Evolutionary conservation across 352 stramenopile species (phyloP), one percentile per base, ranked within the genome.

Genomic region (Pythium monospermum): DNA sequence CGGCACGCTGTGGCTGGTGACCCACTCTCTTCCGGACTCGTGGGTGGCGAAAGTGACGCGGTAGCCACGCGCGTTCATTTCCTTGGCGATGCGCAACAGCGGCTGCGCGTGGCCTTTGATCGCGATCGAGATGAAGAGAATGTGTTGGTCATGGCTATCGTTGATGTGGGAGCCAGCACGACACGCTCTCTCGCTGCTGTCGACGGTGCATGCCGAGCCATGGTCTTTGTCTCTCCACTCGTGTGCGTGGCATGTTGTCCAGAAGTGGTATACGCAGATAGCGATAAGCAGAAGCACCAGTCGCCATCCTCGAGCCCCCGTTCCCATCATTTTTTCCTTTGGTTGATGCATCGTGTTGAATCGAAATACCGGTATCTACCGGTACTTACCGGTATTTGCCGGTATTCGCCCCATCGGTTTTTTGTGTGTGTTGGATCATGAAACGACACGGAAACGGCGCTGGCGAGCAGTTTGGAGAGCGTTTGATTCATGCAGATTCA

Each of bases 41-140:
- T 95, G 82, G 13, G 83, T 92, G 6, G 84, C 84, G 46, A 95
- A 92, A 19, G 76, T 73, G 18, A 95, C 84, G 22, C 66, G 66
- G 57, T 91, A 91, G 49, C 84, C 84, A 38, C 67, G 66, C 40
- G 59, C 53, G 40, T 74, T 65, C 78, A 95, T 90, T 40, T 84
- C 80, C 30, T 77, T 73, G 31, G 84, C 81, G 35, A 92, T 59
- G 3, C 80, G 82, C 23, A 95, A 68, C 51, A 95, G 61, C 39
- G 84, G 84, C 61, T 74, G 64, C 19, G 83, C 79, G 49, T 95
- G 84, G 27, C 78, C 73, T 39, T 87, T 84, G 53, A 95, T 91
- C 8, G 75, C 82, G 23, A 93, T 88, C 8, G 81, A 89, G 36
- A 89, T 67, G 28, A 93, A 92, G 4, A 94, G 51, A 48, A 95